Conservation (phyloP, 2,329 filamentous ascomycete species). For the Madurella fahalii region DNA sequence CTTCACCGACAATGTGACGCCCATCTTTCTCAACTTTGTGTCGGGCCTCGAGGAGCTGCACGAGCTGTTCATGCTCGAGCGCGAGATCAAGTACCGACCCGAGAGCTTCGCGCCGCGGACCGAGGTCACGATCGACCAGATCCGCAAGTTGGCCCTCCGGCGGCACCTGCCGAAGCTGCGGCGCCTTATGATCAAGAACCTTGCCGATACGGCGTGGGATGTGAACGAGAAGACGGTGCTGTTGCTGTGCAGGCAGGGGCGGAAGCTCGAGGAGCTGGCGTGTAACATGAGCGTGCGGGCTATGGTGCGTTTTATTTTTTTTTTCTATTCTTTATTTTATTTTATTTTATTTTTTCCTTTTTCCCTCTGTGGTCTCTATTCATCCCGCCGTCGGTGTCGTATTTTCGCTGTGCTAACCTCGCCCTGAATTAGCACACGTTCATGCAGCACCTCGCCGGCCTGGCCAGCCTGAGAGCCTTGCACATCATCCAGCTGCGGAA, state of each 20-base stretch:
- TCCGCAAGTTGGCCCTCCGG: conserved; percentile 52
- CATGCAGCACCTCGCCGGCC: conserved; percentile 49
- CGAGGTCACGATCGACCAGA: conserved; percentile 51
- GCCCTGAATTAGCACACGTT: conserved; percentile 48
- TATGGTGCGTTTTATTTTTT: conserved; percentile 43
- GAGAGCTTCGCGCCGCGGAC: conserved; percentile 51
- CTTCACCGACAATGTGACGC: conserved; percentile 60
- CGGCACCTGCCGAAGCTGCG: conserved; percentile 54
- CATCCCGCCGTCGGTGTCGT: background rate
- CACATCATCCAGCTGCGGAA: conserved; percentile 53
- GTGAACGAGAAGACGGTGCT: conserved; percentile 50
- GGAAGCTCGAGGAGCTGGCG: conserved; percentile 51
- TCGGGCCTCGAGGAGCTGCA: conserved; percentile 49
- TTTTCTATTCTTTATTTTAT: background rate
- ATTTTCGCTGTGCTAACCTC: background rate
- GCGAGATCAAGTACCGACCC: conserved; percentile 46
- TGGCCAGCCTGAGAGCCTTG: conserved; percentile 53
- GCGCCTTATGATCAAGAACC: conserved; percentile 58
- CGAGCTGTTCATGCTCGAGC: conserved; percentile 59
- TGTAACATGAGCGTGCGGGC: conserved; percentile 50
- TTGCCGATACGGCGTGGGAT: conserved; percentile 52
- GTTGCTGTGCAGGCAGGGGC: conserved; percentile 49
- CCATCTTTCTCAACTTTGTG: conserved; percentile 50
- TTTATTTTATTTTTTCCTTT: conserved; percentile 12
- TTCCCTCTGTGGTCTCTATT: background rate